phyloP scores from a whole-genome alignment of 192 early-diverging fungal genomes.

The Umbelopsis isabellina region DNA sequence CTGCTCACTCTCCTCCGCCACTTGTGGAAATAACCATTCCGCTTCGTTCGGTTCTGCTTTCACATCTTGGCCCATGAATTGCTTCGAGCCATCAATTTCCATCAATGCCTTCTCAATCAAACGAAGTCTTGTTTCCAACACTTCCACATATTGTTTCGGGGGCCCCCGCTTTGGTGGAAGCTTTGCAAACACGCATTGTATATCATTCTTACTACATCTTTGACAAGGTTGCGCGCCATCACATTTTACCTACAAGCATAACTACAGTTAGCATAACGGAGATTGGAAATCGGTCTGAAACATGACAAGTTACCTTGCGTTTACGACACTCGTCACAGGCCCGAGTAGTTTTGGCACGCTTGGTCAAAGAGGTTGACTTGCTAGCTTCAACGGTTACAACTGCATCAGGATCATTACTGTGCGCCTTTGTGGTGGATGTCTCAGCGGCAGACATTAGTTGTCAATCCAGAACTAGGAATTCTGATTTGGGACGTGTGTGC shows the following conservation, averaged over 20 bases:
- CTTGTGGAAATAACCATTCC: slow-evolving; percentile 3
- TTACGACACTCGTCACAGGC: slow-evolving; percentile 38
- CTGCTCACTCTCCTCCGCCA: background rate
- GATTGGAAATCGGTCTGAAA: slow-evolving; percentile 12
- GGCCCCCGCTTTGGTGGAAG: slow-evolving; percentile 38
- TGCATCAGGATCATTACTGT: background rate
- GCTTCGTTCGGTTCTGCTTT: background rate
- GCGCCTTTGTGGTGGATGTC: background rate
- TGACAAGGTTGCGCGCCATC: slow-evolving; percentile 43
- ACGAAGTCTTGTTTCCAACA: slow-evolving; percentile 34
- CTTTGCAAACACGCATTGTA: slow-evolving; percentile 34
- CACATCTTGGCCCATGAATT: background rate
- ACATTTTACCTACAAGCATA: slow-evolving; percentile 38
- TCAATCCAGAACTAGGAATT: background rate
- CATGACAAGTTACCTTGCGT: slow-evolving; percentile 32
- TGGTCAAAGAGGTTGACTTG: background rate
- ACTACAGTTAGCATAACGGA: slow-evolving; percentile 11
- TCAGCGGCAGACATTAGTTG: background rate
- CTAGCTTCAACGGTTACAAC: background rate
- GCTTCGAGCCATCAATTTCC: slow-evolving; percentile 24
- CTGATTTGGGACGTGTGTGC: background rate
- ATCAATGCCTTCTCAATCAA: slow-evolving; percentile 37
- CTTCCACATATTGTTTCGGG: slow-evolving; percentile 48
- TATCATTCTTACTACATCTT: slow-evolving; percentile 33
- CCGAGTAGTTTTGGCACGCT: slow-evolving; percentile 19